Base-by-base conservation (phyloP, 2,329 filamentous ascomycete genomes). In the Pezicula carpinea region DNA sequence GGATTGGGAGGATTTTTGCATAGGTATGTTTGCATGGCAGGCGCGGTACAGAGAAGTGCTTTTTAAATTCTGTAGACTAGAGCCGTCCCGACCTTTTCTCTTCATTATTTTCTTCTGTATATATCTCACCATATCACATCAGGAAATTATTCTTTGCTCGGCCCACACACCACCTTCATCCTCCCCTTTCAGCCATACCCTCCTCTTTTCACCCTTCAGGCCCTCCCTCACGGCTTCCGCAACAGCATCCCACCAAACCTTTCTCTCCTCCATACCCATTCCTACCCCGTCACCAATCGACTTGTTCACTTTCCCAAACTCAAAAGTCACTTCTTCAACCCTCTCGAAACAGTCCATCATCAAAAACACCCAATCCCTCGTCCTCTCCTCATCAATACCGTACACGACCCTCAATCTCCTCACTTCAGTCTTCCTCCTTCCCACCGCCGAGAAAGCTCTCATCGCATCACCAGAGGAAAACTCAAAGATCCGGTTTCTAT, bases 141-240 rank as follows among this genome's bases (percentile, higher is more conserved):
- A 34, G 29, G 21, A 17, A 36, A 23, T 46, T 36, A 19, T 18
- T 14, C 17, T 17, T 11, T 26, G 17, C 21, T 22, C 22, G 15
- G 15, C 36, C 23, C 23, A n/a, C 17, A 19, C 13, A 13, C 22
- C 21, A 19, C 26, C 44, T 21, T 42, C 21, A 17, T 23, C 23
- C 31, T 31, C 26, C 21, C 22, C 44, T 42, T 23, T 18, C 32
- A 38, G 10, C 34, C 15, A 4, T 11, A n/a, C 39, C 8, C 13
- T 29, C 8, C n/a, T 41, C 39, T 13, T 29, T 5, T 17, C 39
- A 10, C 23, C n/a, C 19, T 3, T 29, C 22, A 23, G 3, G 3
- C 33, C 49, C 47, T 54, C 52, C 6, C 51, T 43, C 36, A 52
- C 23, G 2, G 49, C 49, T 44, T 49, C 49, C 7, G 15, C 23